Conservation (phyloP, 139 green algal species). For the Coccomyxa sp. region DNA sequence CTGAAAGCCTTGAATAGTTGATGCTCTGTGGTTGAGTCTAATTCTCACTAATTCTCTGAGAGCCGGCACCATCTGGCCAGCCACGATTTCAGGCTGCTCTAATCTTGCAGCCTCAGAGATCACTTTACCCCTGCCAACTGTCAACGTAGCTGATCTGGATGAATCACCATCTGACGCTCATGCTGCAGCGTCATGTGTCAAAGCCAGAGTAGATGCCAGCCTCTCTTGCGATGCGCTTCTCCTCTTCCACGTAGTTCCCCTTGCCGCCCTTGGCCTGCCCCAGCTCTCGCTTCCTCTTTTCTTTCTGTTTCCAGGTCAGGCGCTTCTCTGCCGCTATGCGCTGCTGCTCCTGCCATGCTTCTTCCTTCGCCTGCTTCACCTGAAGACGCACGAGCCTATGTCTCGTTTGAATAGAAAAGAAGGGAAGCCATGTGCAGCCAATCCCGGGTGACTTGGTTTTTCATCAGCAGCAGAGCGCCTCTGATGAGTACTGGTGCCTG, state of each 20-base stretch:
- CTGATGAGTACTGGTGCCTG: too few relatives aligned
- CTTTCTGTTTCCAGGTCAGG: conserved; percentile 53
- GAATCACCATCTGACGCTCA: too few relatives aligned
- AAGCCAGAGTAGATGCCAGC: conserved; percentile 49
- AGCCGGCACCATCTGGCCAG: too few relatives aligned
- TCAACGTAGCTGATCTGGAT: too few relatives aligned
- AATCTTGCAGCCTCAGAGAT: too few relatives aligned
- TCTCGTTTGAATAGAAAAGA: not conserved
- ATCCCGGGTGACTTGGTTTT: not conserved
- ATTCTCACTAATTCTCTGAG: too few relatives aligned
- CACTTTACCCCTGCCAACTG: too few relatives aligned
- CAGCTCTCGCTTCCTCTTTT: conserved; percentile 64
- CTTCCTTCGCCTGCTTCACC: conserved; percentile 21
- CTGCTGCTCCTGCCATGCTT: conserved; percentile 27
- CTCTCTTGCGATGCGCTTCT: conserved; percentile 52
- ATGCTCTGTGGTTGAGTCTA: too few relatives aligned
- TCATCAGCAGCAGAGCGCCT: too few relatives aligned
- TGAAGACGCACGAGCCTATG: not conserved
- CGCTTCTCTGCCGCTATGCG: conserved; percentile 21
- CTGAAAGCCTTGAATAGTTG: too few relatives aligned
- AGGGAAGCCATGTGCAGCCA: not conserved
- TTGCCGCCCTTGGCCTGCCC: conserved; percentile 27
- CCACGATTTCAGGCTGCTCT: too few relatives aligned
- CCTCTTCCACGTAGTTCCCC: conserved; percentile 70
- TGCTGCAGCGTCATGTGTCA: conserved; percentile 30